Base-by-base conservation (phyloP, 257 asterid species). In the Coffea canephora region DNA sequence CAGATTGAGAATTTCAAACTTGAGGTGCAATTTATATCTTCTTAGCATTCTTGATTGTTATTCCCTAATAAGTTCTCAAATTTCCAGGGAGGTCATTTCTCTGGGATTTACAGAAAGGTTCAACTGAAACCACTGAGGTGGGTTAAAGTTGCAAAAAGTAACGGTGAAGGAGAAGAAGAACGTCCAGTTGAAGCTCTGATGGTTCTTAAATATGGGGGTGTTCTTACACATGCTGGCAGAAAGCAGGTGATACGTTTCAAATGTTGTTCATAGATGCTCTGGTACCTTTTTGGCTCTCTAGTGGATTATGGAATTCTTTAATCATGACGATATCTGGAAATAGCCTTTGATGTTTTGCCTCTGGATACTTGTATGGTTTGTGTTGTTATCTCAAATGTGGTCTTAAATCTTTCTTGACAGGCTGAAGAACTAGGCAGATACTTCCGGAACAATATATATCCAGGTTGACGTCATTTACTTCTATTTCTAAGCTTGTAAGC, bases 161-260 rank as follows among this genome's bases (percentile, higher is more conserved):
- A 89, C 83, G 96, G 96, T 69, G 99, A 96, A 87, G 95, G 95
- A 65, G 98, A 92, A 84, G 98, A 93, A 82, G 99, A 96, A 83
- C 88, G 84, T 79, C 99, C 99, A 71, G 88, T 88, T 2, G 98
- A 96, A 88, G 99, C 99, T 78, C 91, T 96, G 68, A 96, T 96
- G 99, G 86, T 96, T 88, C 98, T 96, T 57, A 96, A 96, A 84
- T 96, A 96, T 72, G 99, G 99, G 25, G 99, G 99, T 82, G 99
- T 96, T 85, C 99, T 96, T 79, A 96, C 99, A 57, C 99, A 96
- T 76, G 99, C 98, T 59, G 99, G 99, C 79, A 86, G 98, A 85
- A 96, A 92, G 83, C 99, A 95, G 97, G 99, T 92, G 59, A 82
- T 48, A 59, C 71, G 74, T 21, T 14, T 41, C 25, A 75, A 65